phyloP scores from a whole-genome alignment of 2,329 filamentous ascomycete genomes.

The Aspergillus terreus region DNA sequence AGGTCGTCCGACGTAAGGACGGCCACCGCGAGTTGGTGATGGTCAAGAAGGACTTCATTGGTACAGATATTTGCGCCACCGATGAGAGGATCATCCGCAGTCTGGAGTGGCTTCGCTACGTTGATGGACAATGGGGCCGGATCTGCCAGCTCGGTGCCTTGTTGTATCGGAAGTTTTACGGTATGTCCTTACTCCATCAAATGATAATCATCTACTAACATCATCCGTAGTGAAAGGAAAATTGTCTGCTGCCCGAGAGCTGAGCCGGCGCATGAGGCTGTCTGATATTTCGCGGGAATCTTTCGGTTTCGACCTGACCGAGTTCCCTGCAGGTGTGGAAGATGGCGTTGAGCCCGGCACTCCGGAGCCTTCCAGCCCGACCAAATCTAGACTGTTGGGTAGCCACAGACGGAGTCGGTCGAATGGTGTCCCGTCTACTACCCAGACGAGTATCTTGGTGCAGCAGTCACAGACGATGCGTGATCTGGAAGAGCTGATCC shows the following conservation, averaged over 20 bases:
- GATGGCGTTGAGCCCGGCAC: constrained; percentile 21
- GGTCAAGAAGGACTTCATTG: constrained; percentile 69
- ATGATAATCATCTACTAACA: constrained; percentile 4
- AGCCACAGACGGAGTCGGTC: constrained; percentile 28
- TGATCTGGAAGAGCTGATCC: constrained; percentile 66
- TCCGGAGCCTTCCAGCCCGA: constrained; percentile 29
- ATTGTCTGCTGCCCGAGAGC: constrained; percentile 53
- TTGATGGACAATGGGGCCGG: constrained; percentile 67
- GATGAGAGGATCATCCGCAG: constrained; percentile 74
- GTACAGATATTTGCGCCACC: constrained; percentile 54
- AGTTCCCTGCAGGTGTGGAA: constrained; percentile 19
- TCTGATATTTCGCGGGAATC: constrained; percentile 43
- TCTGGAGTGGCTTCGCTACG: constrained; percentile 78
- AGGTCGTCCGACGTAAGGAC: constrained; percentile 51
- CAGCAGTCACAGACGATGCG: constrained; percentile 59
- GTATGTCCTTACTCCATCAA: constrained; percentile 48
- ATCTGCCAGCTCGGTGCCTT: constrained; percentile 66
- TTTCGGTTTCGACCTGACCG: constrained; percentile 37
- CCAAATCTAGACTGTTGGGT: constrained; percentile 25
- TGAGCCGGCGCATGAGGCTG: constrained; percentile 50
- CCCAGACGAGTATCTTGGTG: constrained; percentile 22
- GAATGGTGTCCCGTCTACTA: constrained; percentile 23
- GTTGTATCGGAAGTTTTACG: constrained; percentile 78
- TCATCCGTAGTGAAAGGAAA: constrained; percentile 25
- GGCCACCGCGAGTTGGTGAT: constrained; percentile 54